Base-by-base conservation (phyloP, 1,139 yeast species). In the Diutina neorugosa region DNA sequence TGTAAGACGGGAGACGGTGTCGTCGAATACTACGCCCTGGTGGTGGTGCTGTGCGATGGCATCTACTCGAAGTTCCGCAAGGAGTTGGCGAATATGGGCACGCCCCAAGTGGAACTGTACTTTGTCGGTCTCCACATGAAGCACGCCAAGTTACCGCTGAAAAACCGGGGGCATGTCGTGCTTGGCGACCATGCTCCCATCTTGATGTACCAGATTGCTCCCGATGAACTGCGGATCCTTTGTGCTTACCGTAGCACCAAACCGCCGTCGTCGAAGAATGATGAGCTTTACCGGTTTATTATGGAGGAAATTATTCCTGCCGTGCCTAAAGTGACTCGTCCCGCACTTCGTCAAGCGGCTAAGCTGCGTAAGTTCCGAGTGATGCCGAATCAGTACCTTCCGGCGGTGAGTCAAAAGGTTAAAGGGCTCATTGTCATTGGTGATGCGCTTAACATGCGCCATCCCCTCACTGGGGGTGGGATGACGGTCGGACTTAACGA, bases 401-500 rank as follows among this genome's bases (percentile, higher is more conserved):
- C 96, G 8, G 97, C 97, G 0, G 73, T 79, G 56, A 73, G 77
- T 52, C 78, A 74, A 59, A 75, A 74, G 16, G 76, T 80, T 51
- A 82, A 82, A 16, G 99, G 99, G n/a, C 71, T 90, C 54, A 74
- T 93, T 48, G 76, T 93, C 61, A 66, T 93, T 51, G 99, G 99
- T 46, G 99, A 93, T 65, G 89, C 98, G 1, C 76, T 91, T 63
- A 93, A 93, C 67, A 93, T 93, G 97, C 80, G 99, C 65, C 99
- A 93, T 67, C 99, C 99, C 19, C 77, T 93, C 58, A 93, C 98
- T 1, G 99, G 99, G 51, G 98, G 98, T 56, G 99, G 99, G 56
- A 93, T 93, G 99, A 91, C 98, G 11, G 98, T 93, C 49, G 98
- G 97, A 0, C 74, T 94, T 57, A 86, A 83, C 64, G 99, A 93